Evolutionary conservation across 306 rosid species (phyloP), one percentile per base, ranked within the genome.

Genomic region (Adenanthera pavonina): DNA sequence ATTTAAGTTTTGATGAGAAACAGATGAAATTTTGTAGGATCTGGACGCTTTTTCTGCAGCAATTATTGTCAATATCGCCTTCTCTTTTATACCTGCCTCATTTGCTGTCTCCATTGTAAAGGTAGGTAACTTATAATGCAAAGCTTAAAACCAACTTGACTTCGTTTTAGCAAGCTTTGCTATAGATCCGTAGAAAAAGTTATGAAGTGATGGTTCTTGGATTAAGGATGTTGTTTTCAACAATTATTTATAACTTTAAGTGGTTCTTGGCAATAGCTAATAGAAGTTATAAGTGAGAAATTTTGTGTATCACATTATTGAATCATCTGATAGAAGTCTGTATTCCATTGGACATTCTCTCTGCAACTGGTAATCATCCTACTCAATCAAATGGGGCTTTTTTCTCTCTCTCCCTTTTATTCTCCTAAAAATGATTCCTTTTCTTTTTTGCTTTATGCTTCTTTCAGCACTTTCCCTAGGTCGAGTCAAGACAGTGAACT

Each of bases 1-100:
- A 70, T 72, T 71, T 62, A 56, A 79, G 77, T 51, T 69, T 75
- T 86, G 72, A 89, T 83, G 53, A 86, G 72, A 65, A 80, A 53
- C 43, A 17, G 48, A 85, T 48, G 80, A 68, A 76, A 76, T 72
- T 82, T 78, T 90, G 86, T 80, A 95, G 99, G 99, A 95, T 84
- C 89, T 95, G 90, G 99, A 95, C 77, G 99, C 99, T 59, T 95
- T 95, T 87, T 92, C 99, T 72, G 97, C 94, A 78, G 97, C 99
- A 46, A 54, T 95, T 86, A 89, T 95, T 83, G 87, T 93, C 75
- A 95, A 83, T 64, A 93, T 95, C 81, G 97, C 99, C 47, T 95
- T 95, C 85, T 95, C 94, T 65, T 95, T 95, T 75, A 89, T 95
- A 83, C 99, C 99, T 67, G 97, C 99, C 17, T 95, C 99, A 53